These are phyloP conservation scores for Phytophthora fragariae DNA, from an alignment of 352 stramenopile genomes.

Conservation along the genomic window DNA sequence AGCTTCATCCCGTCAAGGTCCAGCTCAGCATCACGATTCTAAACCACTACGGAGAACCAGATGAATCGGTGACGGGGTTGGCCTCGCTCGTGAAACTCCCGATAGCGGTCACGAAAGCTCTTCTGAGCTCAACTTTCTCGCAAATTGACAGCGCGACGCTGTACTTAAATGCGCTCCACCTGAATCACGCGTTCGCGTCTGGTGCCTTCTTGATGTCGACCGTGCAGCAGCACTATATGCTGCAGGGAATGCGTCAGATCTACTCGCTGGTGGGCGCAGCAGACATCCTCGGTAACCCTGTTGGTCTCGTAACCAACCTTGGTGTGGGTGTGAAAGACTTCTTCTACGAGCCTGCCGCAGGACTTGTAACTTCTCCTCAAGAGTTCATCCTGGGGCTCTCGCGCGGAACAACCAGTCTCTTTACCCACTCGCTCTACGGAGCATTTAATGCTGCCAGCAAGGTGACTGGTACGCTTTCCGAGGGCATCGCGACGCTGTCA, in stretches of 20 bases:
- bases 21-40: slow-evolving; percentile 64
- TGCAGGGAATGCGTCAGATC: slow-evolving; percentile 81
- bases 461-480: slow-evolving; percentile 93
- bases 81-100: slow-evolving; percentile 38
- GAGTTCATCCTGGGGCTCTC: slow-evolving; percentile 91
- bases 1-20: slow-evolving; percentile 83
- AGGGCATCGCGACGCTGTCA: slow-evolving; percentile 90
- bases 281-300: slow-evolving; percentile 91
- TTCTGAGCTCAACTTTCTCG: slow-evolving; percentile 43
- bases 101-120: slow-evolving; percentile 40
- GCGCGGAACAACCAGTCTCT: slow-evolving; percentile 88
- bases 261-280: slow-evolving; percentile 89
- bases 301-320: slow-evolving; percentile 89
- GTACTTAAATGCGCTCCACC: slow-evolving; percentile 84
- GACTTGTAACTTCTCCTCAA: slow-evolving; percentile 86
- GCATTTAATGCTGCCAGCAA: slow-evolving; percentile 95
- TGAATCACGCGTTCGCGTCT: slow-evolving; percentile 84
- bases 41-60: slow-evolving; percentile 37
- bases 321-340: slow-evolving; percentile 93
- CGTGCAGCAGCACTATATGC: slow-evolving; percentile 84
- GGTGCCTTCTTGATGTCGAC: slow-evolving; percentile 72
- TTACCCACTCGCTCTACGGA: slow-evolving; percentile 92
- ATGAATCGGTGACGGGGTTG: slow-evolving; percentile 30
- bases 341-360: slow-evolving; percentile 94
- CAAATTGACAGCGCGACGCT: slow-evolving; percentile 80